Conservation (phyloP, 192 early-diverging fungal species). For the Funneliformis mosseae region DNA sequence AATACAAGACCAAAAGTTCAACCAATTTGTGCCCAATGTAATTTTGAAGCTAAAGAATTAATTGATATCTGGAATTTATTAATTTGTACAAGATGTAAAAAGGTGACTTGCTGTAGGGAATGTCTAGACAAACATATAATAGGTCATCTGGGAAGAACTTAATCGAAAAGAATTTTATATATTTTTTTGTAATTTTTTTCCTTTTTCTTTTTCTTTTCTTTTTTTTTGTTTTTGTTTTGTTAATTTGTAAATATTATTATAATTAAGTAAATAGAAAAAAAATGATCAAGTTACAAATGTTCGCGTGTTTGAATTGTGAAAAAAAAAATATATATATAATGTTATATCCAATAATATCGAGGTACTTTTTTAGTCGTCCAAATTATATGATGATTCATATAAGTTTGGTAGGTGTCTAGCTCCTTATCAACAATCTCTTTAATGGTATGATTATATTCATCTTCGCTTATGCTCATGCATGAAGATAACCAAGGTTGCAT, state of each 20-base stretch:
- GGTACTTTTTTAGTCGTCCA: not conserved
- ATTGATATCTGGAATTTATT: slow-evolving; percentile 6
- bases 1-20: slow-evolving; percentile 4
- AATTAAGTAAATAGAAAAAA: too few species aligned
- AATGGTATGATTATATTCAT: slow-evolving; percentile 12
- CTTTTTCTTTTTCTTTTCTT: too few species aligned
- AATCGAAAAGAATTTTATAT: not conserved
- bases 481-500: slow-evolving; percentile 24
- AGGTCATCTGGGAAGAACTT: not conserved
- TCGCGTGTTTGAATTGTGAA: too few species aligned
- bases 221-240: not conserved
- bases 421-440: slow-evolving; percentile 19
- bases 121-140: not conserved
- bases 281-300: too few species aligned
- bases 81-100: not conserved
- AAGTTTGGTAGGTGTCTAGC: not conserved
- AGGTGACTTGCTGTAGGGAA: not conserved
- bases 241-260: not conserved
- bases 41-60: slow-evolving; percentile 8
- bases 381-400: slow-evolving; percentile 13
- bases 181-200: too few species aligned
- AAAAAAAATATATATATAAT: not conserved
- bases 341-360: not conserved
- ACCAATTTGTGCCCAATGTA: not conserved
- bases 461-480: not conserved